Base-by-base conservation (phyloP, 306 rosid species). In the Cicer yamashitae region DNA sequence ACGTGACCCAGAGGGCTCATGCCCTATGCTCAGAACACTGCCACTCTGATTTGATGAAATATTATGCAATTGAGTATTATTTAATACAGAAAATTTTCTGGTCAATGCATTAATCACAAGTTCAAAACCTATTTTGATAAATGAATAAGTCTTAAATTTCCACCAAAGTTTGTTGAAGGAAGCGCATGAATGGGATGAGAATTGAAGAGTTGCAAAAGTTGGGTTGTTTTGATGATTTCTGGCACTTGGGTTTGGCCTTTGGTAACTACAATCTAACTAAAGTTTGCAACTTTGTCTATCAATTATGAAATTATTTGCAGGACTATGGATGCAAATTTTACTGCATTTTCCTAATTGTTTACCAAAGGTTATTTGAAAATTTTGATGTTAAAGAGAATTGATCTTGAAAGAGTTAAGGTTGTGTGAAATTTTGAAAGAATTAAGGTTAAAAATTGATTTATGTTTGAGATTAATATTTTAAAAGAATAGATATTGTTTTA, bases 11-110 rank as follows among this genome's bases (percentile, higher is more conserved):
- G 2, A 22, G 30, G 30, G 30, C 3, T 22, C 30, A 22, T 22
- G 30, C 3, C 30, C 30, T 22, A 22, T 22, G 30, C 30, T 22
- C 30, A 22, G 30, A 22, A 22, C 30, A 22, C 30, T 22, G 30
- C 30, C 2, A 22, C 3, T 22, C 30, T 22, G 62, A 56, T 56
- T 10, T 9, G 7, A 3, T 20, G 38, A 1, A 0, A 56, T 0
- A 1, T 0, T 0, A 0, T 9, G 3, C n/a, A 56, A 18, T 56
- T 0, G 4, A 4, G 5, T 0, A 8, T 0, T 4, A 56, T 20
- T 56, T 20, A 44, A 7, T 51, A 51, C 22, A 51, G 7, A 48
- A 6, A 2, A 0, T 13, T 5, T 1, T 50, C 56, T 50, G 18
- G 17, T 7, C 8, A n/a, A n/a, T n/a, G 20, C 8, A 4, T 48